Evolutionary conservation across 257 asterid species (phyloP), one percentile per base, ranked within the genome.

Genomic region (Primulina eburnea): DNA sequence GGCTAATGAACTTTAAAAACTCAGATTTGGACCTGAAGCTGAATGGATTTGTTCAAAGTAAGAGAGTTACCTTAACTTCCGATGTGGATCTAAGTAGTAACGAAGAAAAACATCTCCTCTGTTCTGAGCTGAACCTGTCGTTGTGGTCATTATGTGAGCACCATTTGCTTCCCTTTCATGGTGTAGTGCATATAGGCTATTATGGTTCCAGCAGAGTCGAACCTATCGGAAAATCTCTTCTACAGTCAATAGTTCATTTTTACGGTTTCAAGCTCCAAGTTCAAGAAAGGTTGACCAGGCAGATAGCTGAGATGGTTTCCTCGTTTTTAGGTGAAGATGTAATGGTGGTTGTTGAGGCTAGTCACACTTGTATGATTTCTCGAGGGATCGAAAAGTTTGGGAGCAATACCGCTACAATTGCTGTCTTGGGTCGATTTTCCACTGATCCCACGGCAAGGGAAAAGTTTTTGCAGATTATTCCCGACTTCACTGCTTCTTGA

Each of bases 111-210:
- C 81, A 59, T 28, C 26, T 24, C 26, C n/a, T 87, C 32, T 80
- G 78, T 64, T 78, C 86, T 0, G 97, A 93, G 82, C 70, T 90
- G 73, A 87, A 82, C 67, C 70, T 90, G 70, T 68, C 92, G 0
- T 87, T 93, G 75, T 90, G 94, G 89, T 90, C 99, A 2, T 92
- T 84, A 55, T 93, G 99, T 7, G 99, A 93, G 70, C 99, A 93
- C 75, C 99, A 93, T 73, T 80, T 93, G 32, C 97, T 93, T 53
- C 99, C 99, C 3, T 93, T 93, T 66, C 89, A 90, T 2, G 99
- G 99, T 1, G 89, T 89, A 5, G 99, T 93, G 60, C 97, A 92
- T 63, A 56, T 93, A 50, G 97, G 97, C 14, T 93, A 84, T 69
- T 82, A 73, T 72, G 50, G 83, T n/a, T 76, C 83, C 37, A 79